Evolutionary conservation across 805 yeast genomes (phyloP).

Genomic region (Saturnispora quitensis): DNA sequence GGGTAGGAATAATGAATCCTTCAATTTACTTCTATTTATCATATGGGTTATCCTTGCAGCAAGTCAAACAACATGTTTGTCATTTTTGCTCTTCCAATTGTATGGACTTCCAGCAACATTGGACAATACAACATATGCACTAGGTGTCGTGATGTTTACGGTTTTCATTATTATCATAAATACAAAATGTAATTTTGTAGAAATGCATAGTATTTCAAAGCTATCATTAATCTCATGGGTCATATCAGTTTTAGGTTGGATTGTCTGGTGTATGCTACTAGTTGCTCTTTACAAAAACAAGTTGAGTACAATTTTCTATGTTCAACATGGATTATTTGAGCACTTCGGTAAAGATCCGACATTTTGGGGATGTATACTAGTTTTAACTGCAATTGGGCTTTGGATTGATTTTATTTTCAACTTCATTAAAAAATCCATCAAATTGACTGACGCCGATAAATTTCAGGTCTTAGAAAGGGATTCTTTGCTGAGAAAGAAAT

Average conservation of each 20-base stretch:
- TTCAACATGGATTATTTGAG: slow-evolving; percentile 53
- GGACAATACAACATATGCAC: slow-evolving; percentile 74
- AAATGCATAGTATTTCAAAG: slow-evolving; percentile 68
- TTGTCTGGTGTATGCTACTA: slow-evolving; percentile 71
- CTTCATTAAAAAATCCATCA: slow-evolving; percentile 43
- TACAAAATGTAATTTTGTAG: slow-evolving; percentile 70
- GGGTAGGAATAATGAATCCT: slow-evolving; percentile 68
- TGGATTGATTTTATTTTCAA: slow-evolving; percentile 58
- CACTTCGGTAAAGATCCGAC: slow-evolving; percentile 73
- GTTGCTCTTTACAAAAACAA: slow-evolving; percentile 54
- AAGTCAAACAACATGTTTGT: slow-evolving; percentile 56
- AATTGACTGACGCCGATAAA: slow-evolving; percentile 67
- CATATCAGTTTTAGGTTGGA: slow-evolving; percentile 77
- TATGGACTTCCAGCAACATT: slow-evolving; percentile 63
- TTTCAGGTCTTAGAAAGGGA: slow-evolving; percentile 74
- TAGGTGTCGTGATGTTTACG: slow-evolving; percentile 70
- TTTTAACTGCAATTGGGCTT: slow-evolving; percentile 48
- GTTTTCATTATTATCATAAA: slow-evolving; percentile 66
- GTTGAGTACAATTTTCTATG: slow-evolving; percentile 57
- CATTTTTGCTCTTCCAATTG: slow-evolving; percentile 54
- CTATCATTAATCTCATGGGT: slow-evolving; percentile 55
- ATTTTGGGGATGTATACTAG: slow-evolving; percentile 76
- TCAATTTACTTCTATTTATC: slow-evolving; percentile 60
- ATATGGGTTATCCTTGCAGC: slow-evolving; percentile 77
- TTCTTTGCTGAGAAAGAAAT: slow-evolving; percentile 49